Base-by-base conservation (phyloP, 768 basidiomycete genomes). In the Lyophyllum atratum region DNA sequence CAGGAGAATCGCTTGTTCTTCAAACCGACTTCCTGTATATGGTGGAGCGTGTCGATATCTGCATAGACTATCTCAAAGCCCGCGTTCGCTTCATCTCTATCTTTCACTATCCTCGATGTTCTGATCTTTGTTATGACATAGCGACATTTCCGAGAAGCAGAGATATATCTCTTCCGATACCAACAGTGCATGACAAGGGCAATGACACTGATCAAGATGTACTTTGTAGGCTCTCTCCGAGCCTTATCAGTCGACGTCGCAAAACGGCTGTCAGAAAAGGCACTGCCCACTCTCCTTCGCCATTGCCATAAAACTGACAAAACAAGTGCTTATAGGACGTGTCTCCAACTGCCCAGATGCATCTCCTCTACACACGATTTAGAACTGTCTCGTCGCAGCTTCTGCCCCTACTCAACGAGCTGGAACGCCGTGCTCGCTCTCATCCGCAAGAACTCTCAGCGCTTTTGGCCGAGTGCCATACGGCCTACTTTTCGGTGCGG, bases 141-240 rank as follows among this genome's bases (percentile, higher is more conserved):
- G 95, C 85, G 93, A 60, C 87, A 95, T 69, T 99, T 88, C 74
- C 83, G 83, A 61, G 97, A 98, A 75, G 87, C 94, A 8, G 94
- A 98, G 64, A 78, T 99, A 19, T 98, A 97, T 70, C 77, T 97
- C n/a, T 81, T 99, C 28, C 87, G 97, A 22, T 98, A 95, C 73
- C 96, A 97, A 66, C 97, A 99, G 72, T 99, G 97, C 70, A 90
- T 98, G 84, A 97, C 94, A 0, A 86, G 97, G 25, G 91, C 93
- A 10, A 98, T 98, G 96, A 98, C 95, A 0, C 81, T 99, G 43
- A 93, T 98, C 76, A 96, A 92, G 72, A 95, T 98, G 86, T 95
- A 90, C 73, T 98, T 97, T 66, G 87, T 96, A 6, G 89, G 88
- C 4, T 89, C 91, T 8, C 76, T 98, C 6, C 81, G 89, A 39